Evolutionary conservation across 2,329 filamentous ascomycete species (phyloP).

Genomic region (Colletotrichum sp.): DNA sequence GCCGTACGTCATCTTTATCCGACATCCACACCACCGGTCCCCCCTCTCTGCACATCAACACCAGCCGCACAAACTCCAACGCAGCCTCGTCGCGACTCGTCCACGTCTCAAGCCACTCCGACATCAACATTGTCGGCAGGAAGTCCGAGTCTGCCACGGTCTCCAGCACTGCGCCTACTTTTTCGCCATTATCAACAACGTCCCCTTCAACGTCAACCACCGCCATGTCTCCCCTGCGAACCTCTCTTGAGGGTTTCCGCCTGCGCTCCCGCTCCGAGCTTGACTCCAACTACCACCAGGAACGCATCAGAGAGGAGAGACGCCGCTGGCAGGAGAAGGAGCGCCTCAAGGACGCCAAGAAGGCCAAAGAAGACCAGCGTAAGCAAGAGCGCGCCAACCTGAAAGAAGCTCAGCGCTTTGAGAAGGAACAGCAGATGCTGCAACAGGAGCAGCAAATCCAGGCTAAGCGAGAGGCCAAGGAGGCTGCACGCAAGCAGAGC

Average conservation of each 20-base stretch:
- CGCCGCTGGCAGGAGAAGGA: conserved; percentile 68
- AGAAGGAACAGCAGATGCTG: conserved; percentile 45
- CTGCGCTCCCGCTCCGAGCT: conserved; percentile 65
- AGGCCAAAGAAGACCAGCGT: conserved; percentile 61
- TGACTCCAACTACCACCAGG: conserved; percentile 54
- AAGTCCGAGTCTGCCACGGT: conserved; percentile 26
- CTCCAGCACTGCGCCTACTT: conserved; percentile 27
- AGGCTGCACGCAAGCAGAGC: conserved; percentile 42
- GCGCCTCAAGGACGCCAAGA: conserved; percentile 65
- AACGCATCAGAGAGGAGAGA: conserved; percentile 64
- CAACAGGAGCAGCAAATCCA: background rate
- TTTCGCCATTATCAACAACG: conserved; percentile 31
- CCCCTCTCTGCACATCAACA: conserved; percentile 41
- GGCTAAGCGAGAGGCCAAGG: conserved; percentile 11
- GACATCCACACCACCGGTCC: conserved; percentile 33
- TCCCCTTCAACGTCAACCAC: conserved; percentile 36
- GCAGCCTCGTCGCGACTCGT: conserved; percentile 40
- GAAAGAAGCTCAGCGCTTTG: conserved; percentile 58
- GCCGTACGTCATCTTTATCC: conserved; percentile 41
- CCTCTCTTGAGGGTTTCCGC: conserved; percentile 65
- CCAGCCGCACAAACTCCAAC: conserved; percentile 30
- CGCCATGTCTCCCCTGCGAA: conserved; percentile 58
- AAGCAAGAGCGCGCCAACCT: conserved; percentile 63
- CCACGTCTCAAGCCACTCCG: conserved; percentile 52
- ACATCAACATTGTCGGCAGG: conserved; percentile 42